These are phyloP conservation scores for Mortierella claussenii DNA, from an alignment of 192 early-diverging fungal genomes.

Conservation along the genomic window DNA sequence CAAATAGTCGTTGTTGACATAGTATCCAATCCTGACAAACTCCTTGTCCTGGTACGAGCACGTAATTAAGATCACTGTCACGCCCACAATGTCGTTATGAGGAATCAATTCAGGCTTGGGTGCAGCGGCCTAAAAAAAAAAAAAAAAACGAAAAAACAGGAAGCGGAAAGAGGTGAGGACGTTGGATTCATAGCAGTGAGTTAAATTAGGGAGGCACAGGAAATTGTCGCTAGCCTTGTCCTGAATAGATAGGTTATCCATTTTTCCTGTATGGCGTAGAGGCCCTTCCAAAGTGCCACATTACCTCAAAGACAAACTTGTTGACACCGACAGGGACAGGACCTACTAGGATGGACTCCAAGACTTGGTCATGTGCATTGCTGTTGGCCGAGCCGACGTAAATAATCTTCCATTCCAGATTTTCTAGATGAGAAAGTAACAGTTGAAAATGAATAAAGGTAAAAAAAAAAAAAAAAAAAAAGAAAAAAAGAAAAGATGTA, in stretches of 20 bases:
- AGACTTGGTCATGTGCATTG: slow-evolving; percentile 87
- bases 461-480: neutral
- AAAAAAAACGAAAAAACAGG: neutral
- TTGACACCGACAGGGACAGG: slow-evolving; percentile 95
- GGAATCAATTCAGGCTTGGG: slow-evolving; percentile 83
- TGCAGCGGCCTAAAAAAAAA: slow-evolving; percentile 64
- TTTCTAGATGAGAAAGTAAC: slow-evolving; percentile 54
- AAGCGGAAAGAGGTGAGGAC: too few species aligned
- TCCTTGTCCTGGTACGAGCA: slow-evolving; percentile 91
- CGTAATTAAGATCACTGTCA: slow-evolving; percentile 91
- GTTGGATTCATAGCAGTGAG: too few species aligned
- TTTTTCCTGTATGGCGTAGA: too few species aligned
- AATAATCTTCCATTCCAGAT: slow-evolving; percentile 97
- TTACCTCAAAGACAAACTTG: slow-evolving; percentile 93
- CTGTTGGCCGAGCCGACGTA: slow-evolving; percentile 93
- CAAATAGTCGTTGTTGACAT: slow-evolving; percentile 95
- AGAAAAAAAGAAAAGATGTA: too few species aligned
- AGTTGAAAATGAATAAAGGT: neutral
- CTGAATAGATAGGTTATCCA: too few species aligned
- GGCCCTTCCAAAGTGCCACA: too few species aligned
- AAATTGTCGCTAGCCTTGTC: too few species aligned
- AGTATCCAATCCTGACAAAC: slow-evolving; percentile 98
- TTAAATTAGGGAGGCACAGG: too few species aligned
- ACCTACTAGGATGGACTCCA: slow-evolving; percentile 95
- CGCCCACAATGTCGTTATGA: slow-evolving; percentile 83